phyloP scores from a whole-genome alignment of 257 asterid species.

The Hygrophila difformis region DNA sequence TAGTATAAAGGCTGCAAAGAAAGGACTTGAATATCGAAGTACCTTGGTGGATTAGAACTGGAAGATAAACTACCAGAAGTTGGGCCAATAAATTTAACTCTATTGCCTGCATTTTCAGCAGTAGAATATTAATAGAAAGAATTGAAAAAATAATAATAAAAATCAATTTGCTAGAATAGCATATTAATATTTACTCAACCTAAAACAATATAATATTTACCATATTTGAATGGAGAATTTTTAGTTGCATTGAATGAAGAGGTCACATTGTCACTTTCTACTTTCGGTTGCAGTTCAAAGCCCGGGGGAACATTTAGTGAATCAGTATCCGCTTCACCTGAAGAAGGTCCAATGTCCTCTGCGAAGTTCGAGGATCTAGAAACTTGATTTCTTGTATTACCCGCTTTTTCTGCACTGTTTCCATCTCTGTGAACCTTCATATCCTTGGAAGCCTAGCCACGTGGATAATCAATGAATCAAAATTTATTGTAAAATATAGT shows the following conservation, averaged over 20 bases:
- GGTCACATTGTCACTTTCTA: constrained; percentile 38
- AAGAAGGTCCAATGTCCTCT: constrained; percentile 33
- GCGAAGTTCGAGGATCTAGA: constrained; percentile 41
- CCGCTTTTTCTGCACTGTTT: constrained; percentile 37
- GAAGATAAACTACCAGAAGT: constrained; percentile 47
- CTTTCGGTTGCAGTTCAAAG: constrained; percentile 35
- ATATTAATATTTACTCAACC: constrained; percentile 10
- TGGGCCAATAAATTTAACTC: constrained; percentile 69
- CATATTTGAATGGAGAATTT: constrained; percentile 39
- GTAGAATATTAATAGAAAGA: not conserved
- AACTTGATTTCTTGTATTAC: constrained; percentile 30
- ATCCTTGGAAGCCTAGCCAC: constrained; percentile 63
- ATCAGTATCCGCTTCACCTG: constrained; percentile 45
- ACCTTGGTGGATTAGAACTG: constrained; percentile 43
- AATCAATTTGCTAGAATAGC: not conserved
- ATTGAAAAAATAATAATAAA: too few species aligned
- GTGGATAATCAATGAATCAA: too few species aligned
- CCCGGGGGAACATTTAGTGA: constrained; percentile 28
- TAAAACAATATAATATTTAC: constrained; percentile 23
- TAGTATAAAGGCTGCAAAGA: too few species aligned
- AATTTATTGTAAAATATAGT: too few species aligned
- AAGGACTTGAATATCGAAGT: too few species aligned
- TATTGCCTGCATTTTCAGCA: constrained; percentile 49
- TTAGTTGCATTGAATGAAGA: constrained; percentile 35
- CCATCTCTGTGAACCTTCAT: constrained; percentile 56